Evolutionary conservation across 2,329 filamentous ascomycete genomes (phyloP).

Genomic region (Monosporascus sp.): DNA sequence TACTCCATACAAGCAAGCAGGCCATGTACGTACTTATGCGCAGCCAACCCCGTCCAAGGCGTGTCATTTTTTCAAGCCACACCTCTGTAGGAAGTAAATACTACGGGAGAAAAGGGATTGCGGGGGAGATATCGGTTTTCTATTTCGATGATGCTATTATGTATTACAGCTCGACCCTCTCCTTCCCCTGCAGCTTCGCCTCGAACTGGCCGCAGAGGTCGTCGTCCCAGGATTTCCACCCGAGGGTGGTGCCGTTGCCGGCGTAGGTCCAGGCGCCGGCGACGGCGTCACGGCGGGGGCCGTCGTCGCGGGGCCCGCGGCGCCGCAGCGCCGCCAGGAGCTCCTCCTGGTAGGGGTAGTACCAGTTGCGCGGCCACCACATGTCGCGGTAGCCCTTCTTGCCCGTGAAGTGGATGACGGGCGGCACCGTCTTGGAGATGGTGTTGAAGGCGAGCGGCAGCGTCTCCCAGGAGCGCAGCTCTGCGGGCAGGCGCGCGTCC

Average conservation of each 20-base stretch:
- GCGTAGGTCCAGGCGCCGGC: conserved; percentile 3
- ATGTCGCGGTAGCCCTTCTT: conserved; percentile 27
- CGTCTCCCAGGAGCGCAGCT: conserved; percentile 18
- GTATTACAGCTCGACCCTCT: neutral
- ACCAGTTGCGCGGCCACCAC: conserved; percentile 34
- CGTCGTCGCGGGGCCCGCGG: neutral
- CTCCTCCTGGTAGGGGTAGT: conserved; percentile 28
- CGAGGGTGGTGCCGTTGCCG: neutral
- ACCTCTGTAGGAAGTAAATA: too few relatives aligned
- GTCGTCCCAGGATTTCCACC: conserved; percentile 1
- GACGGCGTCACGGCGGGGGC: neutral
- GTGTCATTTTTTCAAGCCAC: too few relatives aligned
- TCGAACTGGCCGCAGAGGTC: conserved; percentile 2
- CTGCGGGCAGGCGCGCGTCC: conserved; percentile 8
- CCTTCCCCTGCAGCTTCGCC: conserved; percentile 1
- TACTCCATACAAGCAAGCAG: too few relatives aligned
- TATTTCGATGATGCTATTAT: neutral
- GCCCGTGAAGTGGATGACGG: conserved; percentile 35
- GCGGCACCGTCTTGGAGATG: conserved; percentile 31
- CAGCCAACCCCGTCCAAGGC: too few relatives aligned
- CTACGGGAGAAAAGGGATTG: too few relatives aligned
- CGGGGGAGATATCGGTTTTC: neutral
- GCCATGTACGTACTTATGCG: too few relatives aligned
- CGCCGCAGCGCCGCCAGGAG: conserved; percentile 16
- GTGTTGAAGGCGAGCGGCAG: conserved; percentile 32